A percentile compares a stretch with the other conserved stretches of the same genome.
These are phyloP conservation scores for Fusarium azukiicola DNA, from an alignment of 2,329 filamentous ascomycete species.

Conservation along the genomic window DNA sequence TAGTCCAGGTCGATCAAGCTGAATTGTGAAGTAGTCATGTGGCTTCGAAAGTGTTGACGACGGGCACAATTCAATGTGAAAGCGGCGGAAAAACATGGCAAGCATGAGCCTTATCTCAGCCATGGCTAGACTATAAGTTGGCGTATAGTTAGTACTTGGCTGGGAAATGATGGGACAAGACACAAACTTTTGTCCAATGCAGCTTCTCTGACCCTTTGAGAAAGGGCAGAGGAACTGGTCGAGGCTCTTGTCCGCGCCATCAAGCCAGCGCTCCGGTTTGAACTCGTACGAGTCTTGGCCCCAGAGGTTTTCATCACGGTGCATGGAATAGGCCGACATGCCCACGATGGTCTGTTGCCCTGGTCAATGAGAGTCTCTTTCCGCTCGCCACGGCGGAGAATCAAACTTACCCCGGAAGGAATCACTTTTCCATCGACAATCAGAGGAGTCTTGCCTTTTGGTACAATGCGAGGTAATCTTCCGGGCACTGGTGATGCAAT, in stretches of 20 bases:
- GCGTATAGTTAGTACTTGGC: neutral
- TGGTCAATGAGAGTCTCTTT: no score
- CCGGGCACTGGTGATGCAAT: constrained; percentile 5
- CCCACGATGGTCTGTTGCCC: neutral
- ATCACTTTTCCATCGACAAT: neutral
- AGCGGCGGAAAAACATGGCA: neutral
- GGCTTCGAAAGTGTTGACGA: neutral
- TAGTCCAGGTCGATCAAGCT: neutral
- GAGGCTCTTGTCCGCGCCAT: neutral
- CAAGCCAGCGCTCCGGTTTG: neutral
- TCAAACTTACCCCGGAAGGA: neutral
- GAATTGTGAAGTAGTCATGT: neutral
- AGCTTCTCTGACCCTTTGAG: neutral
- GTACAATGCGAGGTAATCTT: constrained; percentile 15
- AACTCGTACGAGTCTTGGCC: neutral
- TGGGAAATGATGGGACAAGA: neutral
- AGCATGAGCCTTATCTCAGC: neutral
- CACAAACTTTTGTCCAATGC: neutral
- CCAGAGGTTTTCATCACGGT: neutral
- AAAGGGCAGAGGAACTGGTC: neutral
- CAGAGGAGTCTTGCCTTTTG: neutral
- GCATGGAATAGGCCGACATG: neutral
- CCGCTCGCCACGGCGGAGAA: neutral
- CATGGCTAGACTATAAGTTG: neutral
- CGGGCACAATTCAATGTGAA: neutral